These are phyloP conservation scores for Neonothopanus nambi DNA, from an alignment of 1,284 basidiomycete species.

Conservation along the genomic window DNA sequence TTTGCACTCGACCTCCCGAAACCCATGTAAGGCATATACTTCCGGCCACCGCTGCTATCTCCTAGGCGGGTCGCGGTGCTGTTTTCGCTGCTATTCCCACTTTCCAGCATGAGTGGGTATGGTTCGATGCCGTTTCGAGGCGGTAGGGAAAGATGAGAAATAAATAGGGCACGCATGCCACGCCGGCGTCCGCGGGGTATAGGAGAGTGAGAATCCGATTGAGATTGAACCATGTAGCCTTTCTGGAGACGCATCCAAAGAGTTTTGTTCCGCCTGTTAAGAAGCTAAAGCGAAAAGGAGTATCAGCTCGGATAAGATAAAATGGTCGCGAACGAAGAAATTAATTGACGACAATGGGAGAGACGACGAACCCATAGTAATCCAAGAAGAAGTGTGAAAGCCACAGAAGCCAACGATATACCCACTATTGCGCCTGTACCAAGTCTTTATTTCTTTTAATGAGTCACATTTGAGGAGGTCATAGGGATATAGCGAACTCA, in stretches of 20 bases:
- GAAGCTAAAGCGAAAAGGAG: constrained; percentile 13
- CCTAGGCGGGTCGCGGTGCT: not conserved
- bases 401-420: constrained; percentile 16
- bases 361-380: constrained; percentile 21
- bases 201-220: constrained; percentile 21
- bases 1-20: constrained; percentile 12
- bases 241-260: constrained; percentile 27
- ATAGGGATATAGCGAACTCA: not conserved
- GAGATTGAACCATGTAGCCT: constrained; percentile 29
- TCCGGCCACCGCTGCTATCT: not conserved
- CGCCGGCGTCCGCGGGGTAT: not conserved
- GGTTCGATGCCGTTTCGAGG: not conserved
- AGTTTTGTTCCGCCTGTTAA: constrained; percentile 26
- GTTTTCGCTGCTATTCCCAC: not conserved
- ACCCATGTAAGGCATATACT: constrained; percentile 11
- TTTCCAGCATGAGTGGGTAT: not conserved
- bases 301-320: no score
- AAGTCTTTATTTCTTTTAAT: not conserved
- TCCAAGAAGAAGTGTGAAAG: constrained; percentile 17
- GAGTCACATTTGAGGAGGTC: no score
- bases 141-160: not conserved
- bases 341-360: not conserved
- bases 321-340: no score
- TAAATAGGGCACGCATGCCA: not conserved
- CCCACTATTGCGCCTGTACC: constrained; percentile 19